Percentiles rank a stretch among this genome's conserved stretches.
These are phyloP conservation scores for Phytopythium vexans DNA, from an alignment of 352 stramenopile genomes.

Conservation along the genomic window DNA sequence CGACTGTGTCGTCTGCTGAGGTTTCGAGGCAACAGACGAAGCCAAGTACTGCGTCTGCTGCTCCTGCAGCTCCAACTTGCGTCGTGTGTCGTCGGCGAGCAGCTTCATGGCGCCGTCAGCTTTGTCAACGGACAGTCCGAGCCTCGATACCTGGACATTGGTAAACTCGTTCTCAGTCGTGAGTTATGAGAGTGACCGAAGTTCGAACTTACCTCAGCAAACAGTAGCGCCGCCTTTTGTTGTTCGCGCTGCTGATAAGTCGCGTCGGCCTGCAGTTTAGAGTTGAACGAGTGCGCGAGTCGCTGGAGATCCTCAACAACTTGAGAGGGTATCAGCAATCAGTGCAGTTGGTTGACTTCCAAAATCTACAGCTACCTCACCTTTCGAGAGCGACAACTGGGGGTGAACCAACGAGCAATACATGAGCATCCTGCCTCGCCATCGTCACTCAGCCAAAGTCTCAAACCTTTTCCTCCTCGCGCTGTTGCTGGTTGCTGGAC, in stretches of 20 bases:
- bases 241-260: conserved; percentile 57
- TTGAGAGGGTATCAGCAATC: conserved; percentile 4
- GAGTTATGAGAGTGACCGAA: background rate
- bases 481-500: conserved; percentile 56
- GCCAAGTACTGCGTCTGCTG: conserved; percentile 30
- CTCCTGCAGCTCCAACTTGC: conserved; percentile 42
- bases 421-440: background rate
- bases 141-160: conserved; percentile 21
- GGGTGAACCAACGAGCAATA: background rate
- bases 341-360: background rate
- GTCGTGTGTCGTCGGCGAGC: conserved; percentile 27
- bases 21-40: conserved; percentile 3
- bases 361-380: background rate
- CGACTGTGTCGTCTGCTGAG: no score
- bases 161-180: background rate
- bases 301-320: conserved; percentile 57
- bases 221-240: conserved; percentile 64
- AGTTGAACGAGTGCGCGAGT: conserved; percentile 45
- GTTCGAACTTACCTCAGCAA: conserved; percentile 40
- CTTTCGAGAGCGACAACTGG: conserved; percentile 4
- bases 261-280: conserved; percentile 53
- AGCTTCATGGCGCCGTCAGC: conserved; percentile 27
- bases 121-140: conserved; percentile 46
- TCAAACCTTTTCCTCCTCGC: conserved; percentile 51
- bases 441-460: background rate